phyloP scores from a whole-genome alignment of 495 filamentous ascomycete species.

The Podospora bellae-mahoneyi region DNA sequence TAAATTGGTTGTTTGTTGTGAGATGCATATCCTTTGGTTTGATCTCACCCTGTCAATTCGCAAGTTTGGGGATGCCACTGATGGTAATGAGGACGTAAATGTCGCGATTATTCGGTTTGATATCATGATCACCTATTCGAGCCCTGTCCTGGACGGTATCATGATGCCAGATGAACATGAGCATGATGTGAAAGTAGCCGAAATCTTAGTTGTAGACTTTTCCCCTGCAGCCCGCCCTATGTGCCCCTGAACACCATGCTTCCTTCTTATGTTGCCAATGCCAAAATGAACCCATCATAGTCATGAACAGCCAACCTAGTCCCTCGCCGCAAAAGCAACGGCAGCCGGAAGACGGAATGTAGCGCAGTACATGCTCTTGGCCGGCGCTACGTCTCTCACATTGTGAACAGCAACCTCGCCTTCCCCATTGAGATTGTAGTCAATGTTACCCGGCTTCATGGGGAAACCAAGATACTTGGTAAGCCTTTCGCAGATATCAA shows the following conservation, averaged over 20 bases:
- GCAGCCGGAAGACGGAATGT: slow-evolving; percentile 78
- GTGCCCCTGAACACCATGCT: neutral
- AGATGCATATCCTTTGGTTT: neutral
- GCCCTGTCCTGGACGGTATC: neutral
- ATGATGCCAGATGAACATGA: neutral
- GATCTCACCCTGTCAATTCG: neutral
- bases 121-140: neutral
- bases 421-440: slow-evolving; percentile 39
- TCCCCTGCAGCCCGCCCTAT: neutral
- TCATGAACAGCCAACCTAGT: slow-evolving; percentile 9
- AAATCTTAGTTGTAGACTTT: neutral
- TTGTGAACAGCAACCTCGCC: slow-evolving; percentile 65
- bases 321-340: slow-evolving; percentile 66
- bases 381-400: slow-evolving; percentile 84
- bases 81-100: neutral
- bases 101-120: neutral
- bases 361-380: slow-evolving; percentile 95
- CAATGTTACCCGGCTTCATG: slow-evolving; percentile 55
- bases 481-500: slow-evolving; percentile 68
- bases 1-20: neutral
- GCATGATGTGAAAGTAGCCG: neutral
- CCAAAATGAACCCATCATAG: neutral
- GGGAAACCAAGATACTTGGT: slow-evolving; percentile 55
- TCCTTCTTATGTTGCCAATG: neutral
- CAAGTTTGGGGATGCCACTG: neutral